Conservation (phyloP, 192 early-diverging fungal species). For the Pilaira anomala region DNA sequence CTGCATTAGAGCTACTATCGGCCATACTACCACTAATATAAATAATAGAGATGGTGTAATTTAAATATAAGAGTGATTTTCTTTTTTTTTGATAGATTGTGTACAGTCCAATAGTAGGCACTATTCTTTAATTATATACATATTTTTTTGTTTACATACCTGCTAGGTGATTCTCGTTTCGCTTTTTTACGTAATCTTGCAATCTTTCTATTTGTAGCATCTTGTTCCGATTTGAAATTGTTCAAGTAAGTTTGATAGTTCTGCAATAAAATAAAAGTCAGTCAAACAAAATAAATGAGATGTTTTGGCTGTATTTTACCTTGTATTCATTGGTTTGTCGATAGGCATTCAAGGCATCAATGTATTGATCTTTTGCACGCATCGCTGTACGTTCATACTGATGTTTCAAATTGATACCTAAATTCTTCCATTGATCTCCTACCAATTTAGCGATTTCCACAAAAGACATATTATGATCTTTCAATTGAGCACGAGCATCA, state of each 20-base stretch:
- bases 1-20: not conserved
- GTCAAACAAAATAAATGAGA: not conserved
- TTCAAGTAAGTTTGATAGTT: conserved; percentile 37
- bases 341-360: conserved; percentile 21
- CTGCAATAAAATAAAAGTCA: conserved; percentile 13
- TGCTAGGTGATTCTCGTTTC: conserved; percentile 18
- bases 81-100: not conserved
- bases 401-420: conserved; percentile 25
- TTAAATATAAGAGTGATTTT: not conserved
- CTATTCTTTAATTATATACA: not conserved
- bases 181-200: conserved; percentile 15
- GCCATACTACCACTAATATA: not conserved
- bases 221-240: conserved; percentile 36
- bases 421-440: conserved; percentile 40
- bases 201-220: conserved; percentile 18
- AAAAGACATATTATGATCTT: conserved; percentile 35
- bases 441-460: conserved; percentile 40
- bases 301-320: not conserved
- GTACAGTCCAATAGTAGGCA: not conserved
- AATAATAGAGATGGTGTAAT: not conserved
- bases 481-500: conserved; percentile 37
- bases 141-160: conserved; percentile 4
- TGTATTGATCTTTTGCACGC: conserved; percentile 34
- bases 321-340: conserved; percentile 30
- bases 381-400: conserved; percentile 29